Conservation (phyloP, 495 filamentous ascomycete genomes). For the Sabuloglossum arenarium region DNA sequence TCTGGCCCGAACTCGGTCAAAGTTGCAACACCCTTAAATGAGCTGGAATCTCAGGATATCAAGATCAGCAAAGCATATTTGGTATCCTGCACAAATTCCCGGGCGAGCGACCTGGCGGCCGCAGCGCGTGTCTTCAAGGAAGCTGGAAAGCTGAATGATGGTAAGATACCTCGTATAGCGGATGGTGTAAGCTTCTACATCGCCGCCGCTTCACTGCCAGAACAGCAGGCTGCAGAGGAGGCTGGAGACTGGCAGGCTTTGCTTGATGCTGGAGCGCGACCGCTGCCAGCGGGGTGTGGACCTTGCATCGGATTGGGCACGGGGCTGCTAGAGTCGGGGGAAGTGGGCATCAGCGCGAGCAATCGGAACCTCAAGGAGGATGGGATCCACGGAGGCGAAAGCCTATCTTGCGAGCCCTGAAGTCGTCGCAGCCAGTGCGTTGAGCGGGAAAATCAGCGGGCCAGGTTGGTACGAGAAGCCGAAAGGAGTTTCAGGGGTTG, state of each 20-base stretch:
- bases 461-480: constrained; percentile 65
- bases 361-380: constrained; percentile 93
- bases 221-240: constrained; percentile 62
- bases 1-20: constrained; percentile 89
- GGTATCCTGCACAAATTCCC: constrained; percentile 77
- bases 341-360: constrained; percentile 72
- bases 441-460: constrained; percentile 55
- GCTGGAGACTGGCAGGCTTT: constrained; percentile 76
- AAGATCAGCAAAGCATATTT: constrained; percentile 72
- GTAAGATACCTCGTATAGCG: constrained; percentile 45
- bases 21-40: constrained; percentile 50
- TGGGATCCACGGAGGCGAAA: constrained; percentile 65
- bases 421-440: constrained; percentile 74
- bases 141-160: constrained; percentile 31
- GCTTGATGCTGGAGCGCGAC: constrained; percentile 55
- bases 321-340: constrained; percentile 63
- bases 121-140: constrained; percentile 80
- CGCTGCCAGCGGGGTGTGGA: constrained; percentile 74
- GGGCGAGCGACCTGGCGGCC: constrained; percentile 61
- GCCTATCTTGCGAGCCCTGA: constrained; percentile 84
- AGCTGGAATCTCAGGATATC: constrained; percentile 52
- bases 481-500: constrained; percentile 40
- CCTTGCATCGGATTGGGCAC: constrained; percentile 83
- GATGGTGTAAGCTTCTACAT: constrained; percentile 75
- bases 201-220: constrained; percentile 62